Evolutionary conservation across 1,284 basidiomycete species (phyloP), one percentile per base, ranked within the genome.

Genomic region (Naganishia sp.): DNA sequence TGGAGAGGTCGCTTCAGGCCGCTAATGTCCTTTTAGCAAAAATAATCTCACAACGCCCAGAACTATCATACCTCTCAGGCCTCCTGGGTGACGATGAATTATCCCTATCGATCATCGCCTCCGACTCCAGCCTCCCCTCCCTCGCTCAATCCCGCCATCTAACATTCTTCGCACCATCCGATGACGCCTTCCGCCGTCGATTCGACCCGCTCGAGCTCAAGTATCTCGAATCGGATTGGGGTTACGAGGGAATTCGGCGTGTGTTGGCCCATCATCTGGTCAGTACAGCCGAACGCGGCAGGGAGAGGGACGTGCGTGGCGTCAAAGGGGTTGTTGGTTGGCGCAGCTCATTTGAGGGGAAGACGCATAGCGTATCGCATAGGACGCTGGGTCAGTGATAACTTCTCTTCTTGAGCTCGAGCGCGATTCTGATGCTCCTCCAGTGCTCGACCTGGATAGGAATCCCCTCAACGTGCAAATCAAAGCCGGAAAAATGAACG

Each of bases 81-180:
- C 69, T 77, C 10, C 72, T 78, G 10, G 55, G 39, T 31, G 47
- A 61, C 23, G 13, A 13, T 2, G 58, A 61, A 42, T 25, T 21
- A 39, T 50, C 35, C 46, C 13, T 39, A n/a, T n/a, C 32, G 23
- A 13, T 11, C 25, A 39, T 47, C 25, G 25, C 31, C 5, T 43
- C 55, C 53, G 54, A 51, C 23, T 23, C 63, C 15, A 53, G 54
- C 21, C 63, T 65, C 1, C 54, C 63, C n/a, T 65, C 63, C 21
- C 46, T 65, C 54, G 15, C 25, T 23, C n/a, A 32, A 45, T 55
- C 61, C 13, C 67, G 73, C 84, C 87, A 90, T 72, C 80, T 96
- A 41, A 97, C 95, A 0, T 73, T 99, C 43, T 99, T 99, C 77
- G 84, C 96, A 2, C 95, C 96, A 0, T 83, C 88, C 17, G 86